A percentile compares a stretch with the other conserved stretches of the same genome.
phyloP scores from a whole-genome alignment of 805 yeast species.

The Yamadazyma paraphyllophila region DNA sequence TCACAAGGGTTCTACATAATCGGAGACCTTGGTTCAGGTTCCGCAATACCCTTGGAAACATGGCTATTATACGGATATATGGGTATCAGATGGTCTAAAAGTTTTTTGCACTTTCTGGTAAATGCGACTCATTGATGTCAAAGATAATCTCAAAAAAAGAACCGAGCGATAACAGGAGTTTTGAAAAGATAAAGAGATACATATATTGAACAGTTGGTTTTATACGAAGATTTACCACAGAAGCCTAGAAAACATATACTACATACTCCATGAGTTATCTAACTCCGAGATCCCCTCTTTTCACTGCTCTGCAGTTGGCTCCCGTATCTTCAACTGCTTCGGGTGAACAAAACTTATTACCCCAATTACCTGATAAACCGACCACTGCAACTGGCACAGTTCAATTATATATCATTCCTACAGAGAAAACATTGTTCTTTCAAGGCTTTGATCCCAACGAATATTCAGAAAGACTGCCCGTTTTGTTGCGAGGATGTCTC shows the following conservation, averaged over 20 bases:
- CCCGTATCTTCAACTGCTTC: conserved; percentile 15
- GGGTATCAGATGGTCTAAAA: neutral
- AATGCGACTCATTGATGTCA: neutral
- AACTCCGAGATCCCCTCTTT: conserved; percentile 26
- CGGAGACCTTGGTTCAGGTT: neutral
- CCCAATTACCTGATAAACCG: conserved; percentile 56
- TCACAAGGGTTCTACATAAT: neutral
- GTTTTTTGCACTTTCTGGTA: neutral
- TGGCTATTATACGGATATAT: neutral
- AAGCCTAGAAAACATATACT: neutral
- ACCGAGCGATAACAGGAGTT: conserved; percentile 1
- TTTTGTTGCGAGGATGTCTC: conserved; percentile 77
- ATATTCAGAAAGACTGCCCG: conserved; percentile 65
- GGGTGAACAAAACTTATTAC: conserved; percentile 27
- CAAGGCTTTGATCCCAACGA: conserved; percentile 78
- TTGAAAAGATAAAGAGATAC: neutral
- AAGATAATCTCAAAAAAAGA: neutral
- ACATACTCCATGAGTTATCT: conserved; percentile 9
- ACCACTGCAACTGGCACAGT: conserved; percentile 59
- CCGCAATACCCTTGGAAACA: neutral
- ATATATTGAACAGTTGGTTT: neutral
- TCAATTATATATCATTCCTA: conserved; percentile 69
- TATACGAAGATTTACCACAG: neutral
- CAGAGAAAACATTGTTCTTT: conserved; percentile 76
- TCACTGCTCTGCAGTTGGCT: conserved; percentile 26